Conservation (phyloP, 2,329 filamentous ascomycete genomes). For the Domatiomyces globalis region DNA sequence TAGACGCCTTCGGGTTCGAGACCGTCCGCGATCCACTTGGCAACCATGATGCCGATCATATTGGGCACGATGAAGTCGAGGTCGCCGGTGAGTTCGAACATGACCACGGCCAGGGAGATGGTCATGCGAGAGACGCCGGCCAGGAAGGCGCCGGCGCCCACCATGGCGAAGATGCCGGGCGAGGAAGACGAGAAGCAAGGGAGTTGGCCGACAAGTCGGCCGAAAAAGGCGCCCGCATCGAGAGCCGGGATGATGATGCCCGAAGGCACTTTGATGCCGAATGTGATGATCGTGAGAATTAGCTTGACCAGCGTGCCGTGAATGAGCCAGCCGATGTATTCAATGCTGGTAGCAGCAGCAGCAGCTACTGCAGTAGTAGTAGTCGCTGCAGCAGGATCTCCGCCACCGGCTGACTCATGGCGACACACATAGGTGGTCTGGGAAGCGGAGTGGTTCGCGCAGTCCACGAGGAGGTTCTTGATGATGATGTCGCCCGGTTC, state of each 20-base stretch:
- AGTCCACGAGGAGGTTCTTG: constrained; percentile 44
- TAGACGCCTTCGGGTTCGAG: constrained; percentile 42
- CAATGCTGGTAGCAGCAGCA: constrained; percentile 11
- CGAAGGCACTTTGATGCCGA: constrained; percentile 46
- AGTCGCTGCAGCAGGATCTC: no score
- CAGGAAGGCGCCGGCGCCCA: constrained; percentile 44
- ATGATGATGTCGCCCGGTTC: constrained; percentile 44
- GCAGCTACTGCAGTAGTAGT: no score
- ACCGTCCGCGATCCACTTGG: constrained; percentile 45
- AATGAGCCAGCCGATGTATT: constrained; percentile 39
- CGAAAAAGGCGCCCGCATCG: constrained; percentile 44
- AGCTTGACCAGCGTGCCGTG: constrained; percentile 43
- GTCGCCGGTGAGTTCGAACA: constrained; percentile 48
- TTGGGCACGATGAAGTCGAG: constrained; percentile 44
- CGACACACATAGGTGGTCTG: constrained; percentile 36
- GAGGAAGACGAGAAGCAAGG: constrained; percentile 40
- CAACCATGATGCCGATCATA: constrained; percentile 46
- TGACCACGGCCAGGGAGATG: constrained; percentile 44
- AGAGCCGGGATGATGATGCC: constrained; percentile 48
- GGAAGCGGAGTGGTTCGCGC: constrained; percentile 23
- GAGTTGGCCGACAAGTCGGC: constrained; percentile 37
- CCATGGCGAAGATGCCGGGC: constrained; percentile 48
- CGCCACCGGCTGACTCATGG: constrained; percentile 28
- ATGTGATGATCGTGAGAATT: constrained; percentile 43
- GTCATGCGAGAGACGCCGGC: constrained; percentile 47